A percentile compares a stretch with the other conserved stretches of the same genome.
Conservation (phyloP, 805 yeast species). For the Saccharomycopsis fermentans region DNA sequence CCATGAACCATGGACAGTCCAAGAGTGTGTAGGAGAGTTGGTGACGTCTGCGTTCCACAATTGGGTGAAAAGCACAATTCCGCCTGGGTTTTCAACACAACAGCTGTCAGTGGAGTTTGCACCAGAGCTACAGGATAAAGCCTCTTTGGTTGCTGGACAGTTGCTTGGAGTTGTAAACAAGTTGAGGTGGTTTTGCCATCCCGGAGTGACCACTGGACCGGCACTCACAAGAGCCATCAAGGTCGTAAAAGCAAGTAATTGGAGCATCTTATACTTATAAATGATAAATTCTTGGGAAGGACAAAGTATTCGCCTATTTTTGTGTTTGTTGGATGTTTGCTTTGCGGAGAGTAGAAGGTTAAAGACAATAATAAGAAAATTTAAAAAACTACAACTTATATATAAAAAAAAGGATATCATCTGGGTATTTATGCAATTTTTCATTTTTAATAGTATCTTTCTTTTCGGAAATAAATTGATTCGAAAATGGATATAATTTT, state of each 20-base stretch:
- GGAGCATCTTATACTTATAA: neutral
- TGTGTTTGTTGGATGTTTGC: neutral
- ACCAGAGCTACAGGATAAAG: conserved; percentile 7
- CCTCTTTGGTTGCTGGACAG: conserved; percentile 7
- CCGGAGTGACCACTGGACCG: conserved; percentile 15
- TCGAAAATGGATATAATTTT: neutral
- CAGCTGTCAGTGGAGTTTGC: conserved; percentile 49
- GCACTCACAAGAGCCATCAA: conserved; percentile 7
- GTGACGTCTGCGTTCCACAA: conserved; percentile 86
- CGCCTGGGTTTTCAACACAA: conserved; percentile 83
- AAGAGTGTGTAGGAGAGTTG: conserved; percentile 57
- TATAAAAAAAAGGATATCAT: neutral
- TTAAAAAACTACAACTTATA: too few species aligned
- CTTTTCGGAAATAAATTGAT: neutral
- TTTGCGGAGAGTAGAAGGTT: too few species aligned
- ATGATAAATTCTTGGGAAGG: neutral
- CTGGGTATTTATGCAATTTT: neutral
- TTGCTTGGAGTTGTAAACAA: conserved; percentile 15
- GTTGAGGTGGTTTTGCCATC: conserved; percentile 14
- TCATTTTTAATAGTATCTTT: neutral
- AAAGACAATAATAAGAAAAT: too few species aligned
- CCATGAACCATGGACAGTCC: conserved; percentile 84
- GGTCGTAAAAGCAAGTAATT: neutral
- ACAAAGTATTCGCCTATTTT: neutral
- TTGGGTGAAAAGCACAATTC: conserved; percentile 74